Evolutionary conservation across 139 green algal species (phyloP), one percentile per base, ranked within the genome.

Genomic region (Haematococcus lacustris): DNA sequence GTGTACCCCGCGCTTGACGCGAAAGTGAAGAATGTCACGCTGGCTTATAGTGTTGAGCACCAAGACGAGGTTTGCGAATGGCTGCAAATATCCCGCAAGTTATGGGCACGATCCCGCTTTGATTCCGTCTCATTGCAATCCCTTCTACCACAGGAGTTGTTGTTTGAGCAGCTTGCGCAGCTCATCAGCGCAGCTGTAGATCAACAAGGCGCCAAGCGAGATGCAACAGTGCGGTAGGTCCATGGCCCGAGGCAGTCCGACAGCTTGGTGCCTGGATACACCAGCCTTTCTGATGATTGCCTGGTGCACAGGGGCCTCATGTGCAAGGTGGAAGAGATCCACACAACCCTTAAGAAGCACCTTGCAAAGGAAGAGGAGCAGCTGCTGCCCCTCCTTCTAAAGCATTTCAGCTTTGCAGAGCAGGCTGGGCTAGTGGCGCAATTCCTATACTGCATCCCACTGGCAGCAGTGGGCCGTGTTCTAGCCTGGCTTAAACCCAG

Each of bases 281-380:
- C n/a, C n/a, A n/a, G n/a, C n/a, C n/a, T n/a, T n/a, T n/a, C n/a
- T n/a, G n/a, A n/a, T n/a, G n/a, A n/a, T n/a, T n/a, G n/a, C n/a
- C n/a, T 53, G 30, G 53, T 30, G 53, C 33, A 35, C 77, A 88
- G 83, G 74, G 33, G 81, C 38, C 68, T 92, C 34, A 73, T 84
- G 13, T 88, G 83, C 73, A 91, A 94, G 73, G 74, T 90, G 32
- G 83, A 91, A 69, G 87, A 93, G 70, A 83, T 98, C 60, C 86
- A 95, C 64, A 92, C 81, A 28, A 97, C 93, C 3, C 86, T 98
- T 35, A 70, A 75, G 37, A 94, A 96, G 78, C 94, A 98, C 81
- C 83, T 98, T 39, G 85, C 80, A 33, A 98, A 98, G 75, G 94
- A 98, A 78, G 94, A 98, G 78, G 86, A 96, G 68, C 93, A 98